phyloP scores from a whole-genome alignment of 345 rosid genomes.

The Crucihimalaya himalaica region DNA sequence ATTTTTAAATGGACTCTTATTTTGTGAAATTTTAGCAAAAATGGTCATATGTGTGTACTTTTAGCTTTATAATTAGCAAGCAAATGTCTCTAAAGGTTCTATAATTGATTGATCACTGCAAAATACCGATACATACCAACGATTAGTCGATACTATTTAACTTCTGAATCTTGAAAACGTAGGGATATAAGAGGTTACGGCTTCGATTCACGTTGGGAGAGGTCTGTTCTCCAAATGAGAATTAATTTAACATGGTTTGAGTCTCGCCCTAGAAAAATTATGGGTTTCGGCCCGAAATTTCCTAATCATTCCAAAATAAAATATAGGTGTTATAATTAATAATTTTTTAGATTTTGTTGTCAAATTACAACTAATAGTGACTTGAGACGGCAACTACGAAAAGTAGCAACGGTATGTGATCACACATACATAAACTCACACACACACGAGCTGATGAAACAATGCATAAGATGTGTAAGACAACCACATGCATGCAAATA shows the following conservation, averaged over 20 bases:
- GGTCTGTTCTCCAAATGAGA: too few relatives aligned
- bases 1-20: not conserved
- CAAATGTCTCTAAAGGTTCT: not conserved
- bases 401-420: conserved; percentile 31
- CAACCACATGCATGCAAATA: conserved; percentile 40
- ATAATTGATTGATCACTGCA: not conserved
- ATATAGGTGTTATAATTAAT: not conserved
- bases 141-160: too few relatives aligned
- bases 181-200: too few relatives aligned
- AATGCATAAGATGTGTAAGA: conserved; percentile 35
- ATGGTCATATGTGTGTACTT: not conserved
- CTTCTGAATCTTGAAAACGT: too few relatives aligned
- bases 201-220: too few relatives aligned
- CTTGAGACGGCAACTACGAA: conserved; percentile 33
- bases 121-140: too few relatives aligned
- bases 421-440: conserved; percentile 27
- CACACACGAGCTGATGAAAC: conserved; percentile 21
- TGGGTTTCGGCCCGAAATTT: too few relatives aligned
- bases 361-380: conserved; percentile 29
- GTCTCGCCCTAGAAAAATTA: too few relatives aligned
- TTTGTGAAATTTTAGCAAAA: not conserved
- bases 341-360: conserved; percentile 8
- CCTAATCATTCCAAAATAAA: too few relatives aligned
- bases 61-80: not conserved
- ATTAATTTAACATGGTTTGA: too few relatives aligned